phyloP scores from a whole-genome alignment of 2,329 filamentous ascomycete genomes.

The Venturiaceae sp. region DNA sequence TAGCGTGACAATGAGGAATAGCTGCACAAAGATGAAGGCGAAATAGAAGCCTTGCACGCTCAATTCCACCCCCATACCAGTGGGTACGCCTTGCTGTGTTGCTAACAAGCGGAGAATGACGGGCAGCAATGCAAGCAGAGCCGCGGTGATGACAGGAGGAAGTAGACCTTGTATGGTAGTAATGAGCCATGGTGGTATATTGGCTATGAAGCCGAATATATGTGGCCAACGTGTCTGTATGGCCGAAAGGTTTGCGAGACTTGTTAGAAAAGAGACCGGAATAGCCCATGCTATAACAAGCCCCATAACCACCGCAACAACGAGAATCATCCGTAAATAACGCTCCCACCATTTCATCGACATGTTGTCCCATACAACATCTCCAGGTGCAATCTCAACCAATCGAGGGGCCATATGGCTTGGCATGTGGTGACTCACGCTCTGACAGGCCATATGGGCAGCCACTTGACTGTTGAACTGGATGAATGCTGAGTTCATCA shows the following conservation, averaged over 20 bases:
- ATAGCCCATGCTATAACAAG: slow-evolving; percentile 87
- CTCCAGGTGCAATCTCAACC: slow-evolving; percentile 87
- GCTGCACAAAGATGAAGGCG: slow-evolving; percentile 83
- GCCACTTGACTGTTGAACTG: slow-evolving; percentile 98
- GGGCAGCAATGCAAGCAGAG: slow-evolving; percentile 74
- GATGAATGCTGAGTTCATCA: slow-evolving; percentile 95
- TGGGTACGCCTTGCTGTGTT: slow-evolving; percentile 68
- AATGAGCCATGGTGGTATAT: slow-evolving; percentile 57
- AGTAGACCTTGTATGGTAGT: slow-evolving; percentile 76
- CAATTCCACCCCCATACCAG: slow-evolving; percentile 66
- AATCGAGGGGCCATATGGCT: slow-evolving; percentile 87
- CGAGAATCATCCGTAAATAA: slow-evolving; percentile 61
- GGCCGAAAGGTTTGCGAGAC: background rate
- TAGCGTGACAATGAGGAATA: slow-evolving; percentile 88
- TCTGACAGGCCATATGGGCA: slow-evolving; percentile 96
- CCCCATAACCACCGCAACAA: slow-evolving; percentile 54
- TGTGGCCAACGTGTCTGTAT: background rate
- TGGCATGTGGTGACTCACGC: slow-evolving; percentile 80
- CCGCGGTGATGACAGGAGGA: slow-evolving; percentile 64
- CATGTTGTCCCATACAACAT: slow-evolving; percentile 97
- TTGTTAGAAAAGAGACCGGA: slow-evolving; percentile 45
- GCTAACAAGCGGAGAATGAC: slow-evolving; percentile 67
- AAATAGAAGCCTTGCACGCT: slow-evolving; percentile 94
- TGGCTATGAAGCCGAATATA: slow-evolving; percentile 60
- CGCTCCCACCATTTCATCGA: slow-evolving; percentile 89